Base-by-base conservation (phyloP, 768 basidiomycete genomes). In the Boletus subcaerulescens region DNA sequence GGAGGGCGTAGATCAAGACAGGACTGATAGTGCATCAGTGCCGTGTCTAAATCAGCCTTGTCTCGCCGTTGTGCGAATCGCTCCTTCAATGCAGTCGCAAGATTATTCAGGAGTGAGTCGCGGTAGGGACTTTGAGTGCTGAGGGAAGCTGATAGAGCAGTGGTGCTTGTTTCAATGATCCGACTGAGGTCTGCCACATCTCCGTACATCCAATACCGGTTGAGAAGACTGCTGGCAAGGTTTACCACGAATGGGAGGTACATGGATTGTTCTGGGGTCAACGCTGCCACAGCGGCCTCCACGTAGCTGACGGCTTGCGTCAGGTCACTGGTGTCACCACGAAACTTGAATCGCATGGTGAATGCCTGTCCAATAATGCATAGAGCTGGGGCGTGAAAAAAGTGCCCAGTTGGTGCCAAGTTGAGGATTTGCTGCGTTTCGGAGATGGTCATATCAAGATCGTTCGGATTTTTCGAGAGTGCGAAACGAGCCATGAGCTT, bases 381-480 rank as follows among this genome's bases (percentile, higher is more conserved):
- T 7, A 70, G 40, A 17, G 38, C 48, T 1, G 32, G 7, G 13
- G 65, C 53, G 20, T 57, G 61, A 33, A 51, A 50, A 22, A 56
- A 41, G 48, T 69, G 62, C 5, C 55, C 64, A 26, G 65, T 53
- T 18, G 63, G 59, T 15, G 61, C 60, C 18, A 68, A 36, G n/a
- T 58, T 46, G 8, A 71, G 60, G 32, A 62, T 49, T 31, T 57
- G 54, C 53, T 55, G 53, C 29, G 33, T 46, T 15, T 48, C 38
- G 7, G 45, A 22, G 43, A 75, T 55, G 15, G 63, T 61, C 41
- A 68, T 62, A 18, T 66, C 55, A 20, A 74, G 55, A 43, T 72
- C 70, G 6, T 49, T 39, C 14, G 53, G 44, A 29, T 67, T 56
- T 40, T 68, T 51, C 5, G 52, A 56, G n/a, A 35, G 59, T 26